Conservation (phyloP, 139 green algal genomes). For the Chlorella sorokiniana region DNA sequence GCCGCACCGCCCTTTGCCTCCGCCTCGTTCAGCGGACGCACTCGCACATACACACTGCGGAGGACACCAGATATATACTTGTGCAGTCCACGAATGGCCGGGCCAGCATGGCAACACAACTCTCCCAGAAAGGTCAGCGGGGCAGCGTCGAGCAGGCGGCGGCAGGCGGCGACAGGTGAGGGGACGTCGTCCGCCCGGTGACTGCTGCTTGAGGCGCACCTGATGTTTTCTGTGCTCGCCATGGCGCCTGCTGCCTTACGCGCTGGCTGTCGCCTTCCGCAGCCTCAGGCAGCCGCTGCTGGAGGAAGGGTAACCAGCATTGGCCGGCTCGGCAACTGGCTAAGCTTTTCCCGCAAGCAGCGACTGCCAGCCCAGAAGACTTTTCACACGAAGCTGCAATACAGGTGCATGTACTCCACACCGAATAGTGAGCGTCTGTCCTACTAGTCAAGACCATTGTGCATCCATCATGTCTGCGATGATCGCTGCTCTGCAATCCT, state of each 20-base stretch:
- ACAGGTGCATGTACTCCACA: too few relatives aligned
- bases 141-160: neutral
- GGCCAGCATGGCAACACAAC: too few relatives aligned
- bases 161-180: neutral
- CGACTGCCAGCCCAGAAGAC: too few relatives aligned
- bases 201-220: neutral
- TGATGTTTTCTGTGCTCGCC: slow-evolving; percentile 39
- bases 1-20: slow-evolving; percentile 63
- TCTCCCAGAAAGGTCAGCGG: neutral
- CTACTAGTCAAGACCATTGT: too few relatives aligned
- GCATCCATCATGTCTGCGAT: neutral
- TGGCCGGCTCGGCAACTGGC: too few relatives aligned
- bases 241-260: neutral
- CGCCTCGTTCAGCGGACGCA: slow-evolving; percentile 79
- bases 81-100: too few relatives aligned
- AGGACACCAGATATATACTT: too few relatives aligned
- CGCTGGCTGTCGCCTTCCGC: neutral
- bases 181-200: neutral
- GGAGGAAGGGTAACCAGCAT: neutral
- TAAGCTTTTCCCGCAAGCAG: too few relatives aligned
- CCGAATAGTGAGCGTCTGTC: neutral
- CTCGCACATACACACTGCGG: slow-evolving; percentile 79
- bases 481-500: neutral
- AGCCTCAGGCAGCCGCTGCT: neutral
- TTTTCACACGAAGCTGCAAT: too few relatives aligned